Evolutionary conservation across 345 rosid species (phyloP), one percentile per base, ranked within the genome.

Genomic region (Eucalyptus guilfoylei): DNA sequence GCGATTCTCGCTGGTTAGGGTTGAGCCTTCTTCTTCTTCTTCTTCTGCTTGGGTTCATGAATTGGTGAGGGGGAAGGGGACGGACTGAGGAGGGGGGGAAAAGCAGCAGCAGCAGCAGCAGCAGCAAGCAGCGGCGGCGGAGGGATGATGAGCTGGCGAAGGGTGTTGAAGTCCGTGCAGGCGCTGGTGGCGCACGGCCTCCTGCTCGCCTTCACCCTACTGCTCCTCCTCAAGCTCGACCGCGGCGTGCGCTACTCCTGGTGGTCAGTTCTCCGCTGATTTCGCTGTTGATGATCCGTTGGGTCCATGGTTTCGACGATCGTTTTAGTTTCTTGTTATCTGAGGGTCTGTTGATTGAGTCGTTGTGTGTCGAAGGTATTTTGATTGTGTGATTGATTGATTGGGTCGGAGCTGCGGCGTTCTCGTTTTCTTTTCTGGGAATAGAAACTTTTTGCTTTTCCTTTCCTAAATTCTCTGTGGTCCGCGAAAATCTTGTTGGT

Each of bases 121-220:
- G 50, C 54, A 1, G 54, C 23, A n/a, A 4, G 54, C 55, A 4
- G 2, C 58, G 58, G 58, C 58, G 58, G 81, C 16, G 69, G 52
- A 23, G 87, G 72, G 89, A 94, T 45, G 93, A 96, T 96, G 98
- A 94, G 93, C 92, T 94, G 98, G 96, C 90, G 96, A 88, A 95
- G 99, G 93, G 96, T 95, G 88, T 94, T 96, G 91, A 96, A 95
- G 95, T 96, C 99, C 64, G 93, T 91, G 44, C 99, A 95, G 96
- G 95, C 99, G 80, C 91, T 96, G 92, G 95, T 92, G 12, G 98
- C 99, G 86, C 98, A 97, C 86, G 47, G 86, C 93, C 96, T 95
- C 32, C 97, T 97, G 88, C 93, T 95, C 86, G 87, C 87, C 88
- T 96, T 96, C 94, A 95, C 99, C 81, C 92, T 96, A 23, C 89